These are phyloP conservation scores for Knufia petricola DNA, from an alignment of 2,329 filamentous ascomycete species.

Conservation along the genomic window DNA sequence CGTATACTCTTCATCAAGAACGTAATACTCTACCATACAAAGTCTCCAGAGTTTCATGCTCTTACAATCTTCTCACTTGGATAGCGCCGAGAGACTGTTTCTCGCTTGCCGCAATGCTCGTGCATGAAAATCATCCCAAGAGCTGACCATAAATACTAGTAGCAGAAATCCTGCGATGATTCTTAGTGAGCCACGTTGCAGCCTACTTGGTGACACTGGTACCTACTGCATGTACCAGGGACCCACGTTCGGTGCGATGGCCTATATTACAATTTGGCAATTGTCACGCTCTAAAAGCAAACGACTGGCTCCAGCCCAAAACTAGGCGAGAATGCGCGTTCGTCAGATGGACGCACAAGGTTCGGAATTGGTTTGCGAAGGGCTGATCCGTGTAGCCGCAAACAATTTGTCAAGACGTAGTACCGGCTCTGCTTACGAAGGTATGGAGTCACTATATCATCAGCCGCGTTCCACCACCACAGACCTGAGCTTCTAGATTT, in stretches of 20 bases:
- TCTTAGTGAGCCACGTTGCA: neutral
- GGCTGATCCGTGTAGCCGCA: neutral
- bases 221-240: neutral
- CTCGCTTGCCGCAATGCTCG: too few relatives aligned
- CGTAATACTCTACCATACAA: too few relatives aligned
- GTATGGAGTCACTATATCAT: too few relatives aligned
- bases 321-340: neutral
- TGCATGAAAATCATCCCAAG: too few relatives aligned
- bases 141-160: too few relatives aligned
- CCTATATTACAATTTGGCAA: neutral
- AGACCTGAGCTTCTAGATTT: too few relatives aligned
- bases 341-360: neutral
- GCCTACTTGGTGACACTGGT: neutral
- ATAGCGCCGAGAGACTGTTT: too few relatives aligned
- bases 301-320: neutral
- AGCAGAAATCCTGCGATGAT: neutral
- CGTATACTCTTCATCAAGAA: too few relatives aligned
- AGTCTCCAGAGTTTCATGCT: too few relatives aligned
- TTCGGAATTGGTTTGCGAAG: neutral
- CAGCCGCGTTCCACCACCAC: too few relatives aligned
- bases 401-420: constrained; percentile 1
- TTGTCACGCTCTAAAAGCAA: constrained; percentile 1
- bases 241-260: neutral
- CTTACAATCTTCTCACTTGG: too few relatives aligned
- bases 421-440: neutral